A percentile compares a stretch with the other conserved stretches of the same genome.
These are phyloP conservation scores for Heliocybe sulcata DNA, from an alignment of 1,284 basidiomycete genomes.

Conservation along the genomic window DNA sequence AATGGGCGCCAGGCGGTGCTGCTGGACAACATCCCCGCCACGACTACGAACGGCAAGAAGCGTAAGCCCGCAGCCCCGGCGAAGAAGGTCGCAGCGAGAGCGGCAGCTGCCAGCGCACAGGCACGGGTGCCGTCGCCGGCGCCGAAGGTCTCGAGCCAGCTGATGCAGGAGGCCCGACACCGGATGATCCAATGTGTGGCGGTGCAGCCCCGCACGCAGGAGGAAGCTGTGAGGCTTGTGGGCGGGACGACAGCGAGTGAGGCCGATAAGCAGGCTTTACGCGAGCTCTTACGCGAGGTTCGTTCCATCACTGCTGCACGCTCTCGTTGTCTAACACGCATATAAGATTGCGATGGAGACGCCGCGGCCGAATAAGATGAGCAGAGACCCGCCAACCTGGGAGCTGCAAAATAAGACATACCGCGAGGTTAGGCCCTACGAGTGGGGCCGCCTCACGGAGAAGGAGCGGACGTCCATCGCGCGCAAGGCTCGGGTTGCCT, in stretches of 20 bases:
- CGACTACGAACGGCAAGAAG: slow-evolving; percentile 17
- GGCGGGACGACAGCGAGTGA: slow-evolving; percentile 26
- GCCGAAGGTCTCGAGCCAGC: slow-evolving; percentile 3
- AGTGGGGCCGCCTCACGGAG: slow-evolving; percentile 42
- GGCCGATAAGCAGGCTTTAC: slow-evolving; percentile 29
- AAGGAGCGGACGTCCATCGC: slow-evolving; percentile 37
- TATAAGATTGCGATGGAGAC: slow-evolving; percentile 44
- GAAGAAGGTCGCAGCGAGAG: slow-evolving; percentile 6
- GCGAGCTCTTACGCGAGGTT: slow-evolving; percentile 15
- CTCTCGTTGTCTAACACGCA: slow-evolving; percentile 3
- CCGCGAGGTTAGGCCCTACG: slow-evolving; percentile 62
- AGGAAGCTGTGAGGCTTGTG: slow-evolving; percentile 35
- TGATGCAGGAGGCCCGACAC: slow-evolving; percentile 23
- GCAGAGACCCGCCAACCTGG: slow-evolving; percentile 35
- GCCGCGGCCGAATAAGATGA: slow-evolving; percentile 22
- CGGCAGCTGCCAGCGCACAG: slow-evolving; percentile 7
- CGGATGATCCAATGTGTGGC: slow-evolving; percentile 53
- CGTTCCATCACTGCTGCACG: slow-evolving; percentile 7
- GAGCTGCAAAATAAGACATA: slow-evolving; percentile 46
- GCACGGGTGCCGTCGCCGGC: slow-evolving; percentile 13
- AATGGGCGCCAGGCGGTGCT: slow-evolving; percentile 43
- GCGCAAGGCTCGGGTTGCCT: slow-evolving; percentile 37
- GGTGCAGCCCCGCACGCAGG: slow-evolving; percentile 33
- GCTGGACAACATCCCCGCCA: slow-evolving; percentile 27
- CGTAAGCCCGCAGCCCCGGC: slow-evolving; percentile 18